phyloP scores from a whole-genome alignment of 129 eudicot species.

The Helichrysum umbraculigerum region DNA sequence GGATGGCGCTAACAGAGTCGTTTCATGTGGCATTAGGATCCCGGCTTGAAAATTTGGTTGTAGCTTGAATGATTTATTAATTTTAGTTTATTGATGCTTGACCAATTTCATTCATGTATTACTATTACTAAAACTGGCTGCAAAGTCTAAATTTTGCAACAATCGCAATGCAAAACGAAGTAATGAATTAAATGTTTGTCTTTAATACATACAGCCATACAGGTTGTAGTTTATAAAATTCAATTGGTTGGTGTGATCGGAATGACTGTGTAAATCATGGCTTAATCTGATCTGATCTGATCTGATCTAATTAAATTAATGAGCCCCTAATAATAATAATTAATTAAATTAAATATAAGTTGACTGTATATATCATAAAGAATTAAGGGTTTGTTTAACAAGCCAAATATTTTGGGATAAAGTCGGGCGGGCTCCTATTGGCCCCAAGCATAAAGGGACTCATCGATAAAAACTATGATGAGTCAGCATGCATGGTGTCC shows the following conservation, averaged over 20 bases:
- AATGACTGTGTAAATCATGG: too few relatives aligned
- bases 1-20: constrained; percentile 23
- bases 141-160: neutral
- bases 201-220: too few relatives aligned
- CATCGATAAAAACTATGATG: too few relatives aligned
- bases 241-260: too few relatives aligned
- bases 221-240: too few relatives aligned
- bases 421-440: neutral
- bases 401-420: neutral
- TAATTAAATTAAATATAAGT: neutral
- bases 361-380: neutral
- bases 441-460: neutral
- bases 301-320: too few relatives aligned
- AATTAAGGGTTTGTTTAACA: too few relatives aligned
- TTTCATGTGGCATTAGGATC: neutral
- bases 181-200: too few relatives aligned
- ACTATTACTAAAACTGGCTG: neutral
- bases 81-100: constrained; percentile 18
- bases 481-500: neutral
- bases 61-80: neutral
- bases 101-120: constrained; percentile 9
- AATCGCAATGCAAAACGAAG: too few relatives aligned
- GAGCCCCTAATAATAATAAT: too few relatives aligned
- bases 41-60: too few relatives aligned
- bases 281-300: too few relatives aligned